These are phyloP conservation scores for Eucalyptus tenuipes DNA, from an alignment of 345 rosid species.

Conservation along the genomic window DNA sequence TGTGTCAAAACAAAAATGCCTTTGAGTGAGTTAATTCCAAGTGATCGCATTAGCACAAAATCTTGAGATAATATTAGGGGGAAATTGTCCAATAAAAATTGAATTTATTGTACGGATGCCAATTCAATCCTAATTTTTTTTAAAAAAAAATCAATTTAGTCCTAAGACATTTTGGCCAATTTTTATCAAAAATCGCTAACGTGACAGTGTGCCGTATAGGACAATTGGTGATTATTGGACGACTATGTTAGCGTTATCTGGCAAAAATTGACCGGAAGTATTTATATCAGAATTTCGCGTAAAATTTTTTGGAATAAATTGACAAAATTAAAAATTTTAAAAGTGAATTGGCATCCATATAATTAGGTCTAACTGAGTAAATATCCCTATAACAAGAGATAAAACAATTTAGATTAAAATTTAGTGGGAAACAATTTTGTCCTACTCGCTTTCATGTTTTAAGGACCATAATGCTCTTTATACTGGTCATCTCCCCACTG, in stretches of 20 bases:
- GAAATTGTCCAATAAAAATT: neutral
- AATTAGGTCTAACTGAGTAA: too few relatives aligned
- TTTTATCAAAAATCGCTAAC: neutral
- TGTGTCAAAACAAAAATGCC: neutral
- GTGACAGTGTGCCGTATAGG: fast-evolving
- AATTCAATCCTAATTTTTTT: neutral
- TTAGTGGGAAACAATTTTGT: neutral
- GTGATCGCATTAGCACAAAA: neutral
- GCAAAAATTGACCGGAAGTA: neutral
- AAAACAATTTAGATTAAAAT: neutral
- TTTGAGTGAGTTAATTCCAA: neutral
- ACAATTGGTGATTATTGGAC: fast-evolving
- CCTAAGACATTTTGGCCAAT: neutral
- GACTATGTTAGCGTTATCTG: fast-evolving
- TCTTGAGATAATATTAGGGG: neutral
- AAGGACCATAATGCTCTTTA: neutral
- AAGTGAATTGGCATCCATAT: neutral
- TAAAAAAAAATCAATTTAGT: neutral
- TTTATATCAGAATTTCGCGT: fast-evolving
- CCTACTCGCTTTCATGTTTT: neutral
- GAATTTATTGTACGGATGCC: neutral
- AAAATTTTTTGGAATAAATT: fast-evolving
- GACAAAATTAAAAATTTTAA: neutral
- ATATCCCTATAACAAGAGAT: neutral
- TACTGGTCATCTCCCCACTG: neutral